A percentile compares a stretch with the other conserved stretches of the same genome.
Evolutionary conservation across 2,329 filamentous ascomycete species (phyloP).

Genomic region (Parasarocladium wereldwijsianum): DNA sequence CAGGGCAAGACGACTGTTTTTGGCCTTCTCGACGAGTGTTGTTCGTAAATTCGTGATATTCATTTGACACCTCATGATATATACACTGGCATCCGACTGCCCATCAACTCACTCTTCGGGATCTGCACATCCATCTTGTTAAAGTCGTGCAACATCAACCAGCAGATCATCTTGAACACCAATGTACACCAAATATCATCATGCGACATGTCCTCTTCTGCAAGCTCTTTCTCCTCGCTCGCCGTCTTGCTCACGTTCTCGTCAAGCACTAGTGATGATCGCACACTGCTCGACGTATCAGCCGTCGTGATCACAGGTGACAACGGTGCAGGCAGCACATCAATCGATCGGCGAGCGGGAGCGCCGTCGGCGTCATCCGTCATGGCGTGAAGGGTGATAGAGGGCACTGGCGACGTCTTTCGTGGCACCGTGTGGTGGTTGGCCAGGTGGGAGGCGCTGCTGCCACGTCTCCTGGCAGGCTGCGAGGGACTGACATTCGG

Average conservation of each 20-base stretch:
- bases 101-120: constrained; percentile 35
- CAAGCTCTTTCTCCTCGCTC: constrained; percentile 8
- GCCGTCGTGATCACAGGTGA: not conserved
- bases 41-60: no score
- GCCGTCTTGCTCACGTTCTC: constrained; percentile 1
- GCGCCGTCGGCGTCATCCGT: constrained; percentile 1
- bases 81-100: constrained; percentile 40
- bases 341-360: not conserved
- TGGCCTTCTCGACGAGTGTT: no score
- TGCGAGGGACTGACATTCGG: constrained; percentile 11
- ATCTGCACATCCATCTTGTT: constrained; percentile 37
- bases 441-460: constrained; percentile 8
- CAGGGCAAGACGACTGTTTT: no score
- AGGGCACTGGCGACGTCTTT: constrained; percentile 3
- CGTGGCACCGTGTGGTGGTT: not conserved
- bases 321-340: not conserved
- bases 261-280: no score
- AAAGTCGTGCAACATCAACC: constrained; percentile 43
- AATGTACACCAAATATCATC: constrained; percentile 38
- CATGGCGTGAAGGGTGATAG: constrained; percentile 1
- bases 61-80: constrained; percentile 20
- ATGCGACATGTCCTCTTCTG: constrained; percentile 13
- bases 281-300: not conserved
- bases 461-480: constrained; percentile 11
- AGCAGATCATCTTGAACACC: constrained; percentile 42